Base-by-base conservation (phyloP, 208 protist species). In the Leishmania lainsoni region DNA sequence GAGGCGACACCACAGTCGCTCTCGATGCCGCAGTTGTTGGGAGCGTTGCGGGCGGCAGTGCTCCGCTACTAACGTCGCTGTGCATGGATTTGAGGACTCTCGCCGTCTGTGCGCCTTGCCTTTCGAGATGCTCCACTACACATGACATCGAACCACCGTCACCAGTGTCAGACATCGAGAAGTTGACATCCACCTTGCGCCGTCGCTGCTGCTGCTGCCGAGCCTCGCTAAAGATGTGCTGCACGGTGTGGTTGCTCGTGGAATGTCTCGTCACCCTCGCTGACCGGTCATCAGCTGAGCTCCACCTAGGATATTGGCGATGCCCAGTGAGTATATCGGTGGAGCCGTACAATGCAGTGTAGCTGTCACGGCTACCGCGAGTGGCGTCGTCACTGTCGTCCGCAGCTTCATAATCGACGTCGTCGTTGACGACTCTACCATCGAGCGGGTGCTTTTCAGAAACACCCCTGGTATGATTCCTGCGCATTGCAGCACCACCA, bases 401-500 rank as follows among this genome's bases (percentile, higher is more conserved):
- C 20, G 29, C 48, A 5, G 14, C 70, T 32, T 52, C 70, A 20
- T 32, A 22, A 20, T 5, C 29, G 51, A 49, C 66, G n/a, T 29
- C 26, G 26, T 61, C 72, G 9, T 45, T 52, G 51, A 16, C 72
- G 20, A 12, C n/a, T 4, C 32, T 39, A 12, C 72, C 51, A 42
- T 42, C 72, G 26, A 73, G 22, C 35, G 16, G 45, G n/a, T 32
- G 69, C 5, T 9, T 29, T 51, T 17, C 69, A 35, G 8, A 32
- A 51, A 32, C 0, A 3, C 69, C n/a, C 20, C 32, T 45, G 42
- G 17, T 45, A 16, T 49, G 22, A 73, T 54, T 52, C 45, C 1
- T 32, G 69, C 69, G 69, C 69, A 5, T 29, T 51, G 39, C 35
- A 73, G 69, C 69, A 54, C 69, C n/a, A 75, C 71, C 5, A 45